Conservation (phyloP, 2,329 filamentous ascomycete genomes). For the Hymenoscyphus repandus region DNA sequence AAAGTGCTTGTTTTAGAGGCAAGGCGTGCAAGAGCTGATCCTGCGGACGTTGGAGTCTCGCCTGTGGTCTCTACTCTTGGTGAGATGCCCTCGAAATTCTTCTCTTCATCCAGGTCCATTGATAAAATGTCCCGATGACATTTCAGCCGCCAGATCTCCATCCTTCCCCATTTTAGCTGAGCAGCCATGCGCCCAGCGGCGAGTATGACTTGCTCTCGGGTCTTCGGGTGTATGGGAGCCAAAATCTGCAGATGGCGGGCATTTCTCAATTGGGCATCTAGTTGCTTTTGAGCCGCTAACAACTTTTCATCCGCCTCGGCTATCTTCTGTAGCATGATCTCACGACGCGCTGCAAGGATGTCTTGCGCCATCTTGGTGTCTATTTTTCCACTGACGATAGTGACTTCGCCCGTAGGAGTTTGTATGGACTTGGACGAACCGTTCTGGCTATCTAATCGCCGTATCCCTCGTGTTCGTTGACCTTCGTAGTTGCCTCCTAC, state of each 20-base stretch:
- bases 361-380: slow-evolving; percentile 81
- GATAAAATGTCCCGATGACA: slow-evolving; percentile 86
- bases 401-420: slow-evolving; percentile 68
- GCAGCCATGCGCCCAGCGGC: slow-evolving; percentile 80
- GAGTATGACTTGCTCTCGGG: slow-evolving; percentile 77
- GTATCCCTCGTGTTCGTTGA: slow-evolving; percentile 66
- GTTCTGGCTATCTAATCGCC: slow-evolving; percentile 52
- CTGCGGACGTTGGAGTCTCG: slow-evolving; percentile 24
- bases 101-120: slow-evolving; percentile 80
- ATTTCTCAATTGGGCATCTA: slow-evolving; percentile 81
- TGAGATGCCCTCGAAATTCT: slow-evolving; percentile 21
- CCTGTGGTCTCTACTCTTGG: slow-evolving; percentile 10
- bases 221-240: slow-evolving; percentile 86
- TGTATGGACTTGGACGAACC: slow-evolving; percentile 56
- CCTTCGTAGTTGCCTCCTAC: slow-evolving; percentile 81
- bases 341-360: slow-evolving; percentile 73
- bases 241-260: slow-evolving; percentile 84
- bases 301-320: slow-evolving; percentile 77
- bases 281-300: slow-evolving; percentile 63
- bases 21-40: slow-evolving; percentile 29
- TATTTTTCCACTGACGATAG: slow-evolving; percentile 66
- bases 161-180: slow-evolving; percentile 87
- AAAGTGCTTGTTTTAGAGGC: slow-evolving; percentile 35
- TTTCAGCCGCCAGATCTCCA: slow-evolving; percentile 87
- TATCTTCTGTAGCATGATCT: slow-evolving; percentile 81